Evolutionary conservation across 768 basidiomycete genomes (phyloP).

Genomic region (Astraeus odoratus): DNA sequence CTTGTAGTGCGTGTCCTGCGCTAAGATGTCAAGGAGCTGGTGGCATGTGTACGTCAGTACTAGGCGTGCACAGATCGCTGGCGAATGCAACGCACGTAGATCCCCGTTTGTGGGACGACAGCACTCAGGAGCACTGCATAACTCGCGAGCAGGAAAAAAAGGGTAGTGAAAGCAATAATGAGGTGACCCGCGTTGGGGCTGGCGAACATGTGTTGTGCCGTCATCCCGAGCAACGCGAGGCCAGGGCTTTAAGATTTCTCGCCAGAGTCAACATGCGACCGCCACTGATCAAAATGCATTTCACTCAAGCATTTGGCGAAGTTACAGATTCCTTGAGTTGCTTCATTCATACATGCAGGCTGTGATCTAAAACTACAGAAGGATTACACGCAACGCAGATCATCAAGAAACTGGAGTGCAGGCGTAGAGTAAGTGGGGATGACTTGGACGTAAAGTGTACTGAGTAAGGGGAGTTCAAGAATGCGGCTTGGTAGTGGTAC

Average conservation of each 20-base stretch:
- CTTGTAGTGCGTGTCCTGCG: constrained; percentile 81
- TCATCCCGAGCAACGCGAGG: constrained; percentile 24
- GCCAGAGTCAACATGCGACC: constrained; percentile 1
- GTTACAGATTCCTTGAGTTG: no score
- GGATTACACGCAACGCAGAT: constrained; percentile 16
- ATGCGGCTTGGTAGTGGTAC: constrained; percentile 20
- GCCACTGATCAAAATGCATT: constrained; percentile 7
- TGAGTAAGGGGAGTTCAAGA: constrained; percentile 10
- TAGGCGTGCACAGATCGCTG: not conserved
- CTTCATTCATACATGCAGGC: constrained; percentile 14
- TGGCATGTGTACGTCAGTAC: constrained; percentile 16
- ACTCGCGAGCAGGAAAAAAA: constrained; percentile 51
- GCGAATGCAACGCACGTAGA: constrained; percentile 37
- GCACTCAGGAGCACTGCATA: constrained; percentile 64
- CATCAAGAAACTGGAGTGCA: constrained; percentile 10
- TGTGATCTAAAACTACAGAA: constrained; percentile 19
- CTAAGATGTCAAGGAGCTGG: constrained; percentile 60
- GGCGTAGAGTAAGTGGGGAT: constrained; percentile 10
- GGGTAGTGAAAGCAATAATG: constrained; percentile 37
- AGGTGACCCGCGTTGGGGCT: constrained; percentile 39
- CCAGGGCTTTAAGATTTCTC: not conserved
- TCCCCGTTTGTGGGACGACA: constrained; percentile 47
- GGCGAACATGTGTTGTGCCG: constrained; percentile 21
- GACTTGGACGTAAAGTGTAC: constrained; percentile 10
- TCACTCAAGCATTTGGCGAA: constrained; percentile 4